phyloP scores from a whole-genome alignment of 306 rosid genomes.

The Betula pendula region DNA sequence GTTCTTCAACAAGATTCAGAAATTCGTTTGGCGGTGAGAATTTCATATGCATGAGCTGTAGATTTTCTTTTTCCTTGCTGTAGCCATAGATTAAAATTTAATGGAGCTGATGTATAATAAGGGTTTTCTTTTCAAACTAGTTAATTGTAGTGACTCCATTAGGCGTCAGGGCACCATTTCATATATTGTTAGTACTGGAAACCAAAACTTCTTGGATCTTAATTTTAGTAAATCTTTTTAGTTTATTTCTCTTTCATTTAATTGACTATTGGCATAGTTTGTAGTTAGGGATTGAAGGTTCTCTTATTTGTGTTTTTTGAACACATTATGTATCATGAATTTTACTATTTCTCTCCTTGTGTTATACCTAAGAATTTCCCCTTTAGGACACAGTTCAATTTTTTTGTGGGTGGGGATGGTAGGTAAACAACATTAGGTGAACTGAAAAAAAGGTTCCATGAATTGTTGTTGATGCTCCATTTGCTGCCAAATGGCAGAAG shows the following conservation, averaged over 20 bases:
- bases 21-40: conserved; percentile 79
- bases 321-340: neutral
- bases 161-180: neutral
- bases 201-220: neutral
- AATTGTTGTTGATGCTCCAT: neutral
- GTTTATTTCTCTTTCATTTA: neutral
- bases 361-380: neutral
- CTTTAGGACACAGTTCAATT: too few relatives aligned
- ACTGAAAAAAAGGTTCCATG: neutral
- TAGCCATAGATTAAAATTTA: neutral
- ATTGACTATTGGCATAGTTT: neutral
- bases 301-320: neutral
- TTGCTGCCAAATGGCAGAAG: neutral
- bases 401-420: neutral
- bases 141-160: neutral
- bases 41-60: conserved; percentile 15
- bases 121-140: neutral
- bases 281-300: neutral
- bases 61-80: neutral
- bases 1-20: conserved; percentile 79
- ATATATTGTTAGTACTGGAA: neutral
- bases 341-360: neutral
- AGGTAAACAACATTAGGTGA: neutral
- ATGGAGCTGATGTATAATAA: neutral
- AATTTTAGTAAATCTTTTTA: neutral